phyloP scores from a whole-genome alignment of 2,329 filamentous ascomycete genomes.

The Diaporthe sp. region DNA sequence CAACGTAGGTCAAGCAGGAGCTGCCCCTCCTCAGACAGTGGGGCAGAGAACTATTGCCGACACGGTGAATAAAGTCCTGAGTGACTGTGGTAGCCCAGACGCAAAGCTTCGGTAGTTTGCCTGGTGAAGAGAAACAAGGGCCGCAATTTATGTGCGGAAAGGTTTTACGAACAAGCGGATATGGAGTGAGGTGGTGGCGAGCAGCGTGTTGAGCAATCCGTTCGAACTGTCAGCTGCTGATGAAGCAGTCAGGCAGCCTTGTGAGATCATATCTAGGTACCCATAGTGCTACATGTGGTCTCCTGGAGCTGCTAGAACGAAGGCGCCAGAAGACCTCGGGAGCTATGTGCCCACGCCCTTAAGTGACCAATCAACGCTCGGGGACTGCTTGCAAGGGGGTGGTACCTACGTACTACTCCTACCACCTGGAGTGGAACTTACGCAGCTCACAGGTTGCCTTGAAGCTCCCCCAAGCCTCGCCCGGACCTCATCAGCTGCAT shows the following conservation, averaged over 20 bases:
- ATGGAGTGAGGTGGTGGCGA: not conserved
- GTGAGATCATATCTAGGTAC: conserved; percentile 29
- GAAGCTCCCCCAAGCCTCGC: conserved; percentile 35
- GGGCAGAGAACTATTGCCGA: not conserved
- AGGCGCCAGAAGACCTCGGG: conserved; percentile 36
- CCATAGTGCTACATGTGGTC: not conserved
- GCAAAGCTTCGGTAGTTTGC: not conserved
- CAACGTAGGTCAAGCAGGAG: conserved; percentile 7
- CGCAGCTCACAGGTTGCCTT: conserved; percentile 28
- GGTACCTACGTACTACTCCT: conserved; percentile 17
- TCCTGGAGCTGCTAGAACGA: conserved; percentile 22
- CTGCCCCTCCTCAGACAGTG: conserved; percentile 10
- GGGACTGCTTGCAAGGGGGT: not conserved
- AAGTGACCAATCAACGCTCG: conserved; percentile 31
- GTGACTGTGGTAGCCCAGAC: not conserved
- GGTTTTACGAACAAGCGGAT: not conserved
- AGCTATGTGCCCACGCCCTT: not conserved
- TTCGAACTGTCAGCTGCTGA: not conserved
- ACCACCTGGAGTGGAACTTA: conserved; percentile 17
- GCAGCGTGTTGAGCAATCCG: not conserved
- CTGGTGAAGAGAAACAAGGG: not conserved
- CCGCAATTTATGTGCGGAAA: not conserved
- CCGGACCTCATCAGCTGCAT: conserved; percentile 36
- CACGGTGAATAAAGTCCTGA: not conserved
- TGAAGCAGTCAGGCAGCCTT: conserved; percentile 32